These are phyloP conservation scores for Geranium incanum DNA, from an alignment of 441 rosid genomes.

Conservation along the genomic window DNA sequence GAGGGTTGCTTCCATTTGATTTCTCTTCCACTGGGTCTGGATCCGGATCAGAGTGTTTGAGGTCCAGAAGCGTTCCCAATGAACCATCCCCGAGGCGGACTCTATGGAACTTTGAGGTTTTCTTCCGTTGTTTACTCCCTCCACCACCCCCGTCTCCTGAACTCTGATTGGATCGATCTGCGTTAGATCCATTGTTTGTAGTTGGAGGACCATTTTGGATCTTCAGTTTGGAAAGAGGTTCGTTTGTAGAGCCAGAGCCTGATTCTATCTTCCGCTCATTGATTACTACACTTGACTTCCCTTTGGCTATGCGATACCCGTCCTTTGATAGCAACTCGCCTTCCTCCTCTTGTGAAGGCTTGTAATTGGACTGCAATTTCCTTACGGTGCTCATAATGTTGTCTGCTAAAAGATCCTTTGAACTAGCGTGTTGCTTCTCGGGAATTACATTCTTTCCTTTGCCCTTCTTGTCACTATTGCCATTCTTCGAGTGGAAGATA, in stretches of 20 bases:
- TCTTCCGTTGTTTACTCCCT: conserved; percentile 57
- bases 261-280: conserved; percentile 29
- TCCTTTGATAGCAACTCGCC: conserved; percentile 49
- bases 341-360: conserved; percentile 34
- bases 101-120: conserved; percentile 67
- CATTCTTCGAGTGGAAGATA: conserved; percentile 26
- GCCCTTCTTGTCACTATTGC: conserved; percentile 40
- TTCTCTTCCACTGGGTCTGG: conserved; percentile 21
- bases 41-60: conserved; percentile 34
- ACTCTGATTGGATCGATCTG: conserved; percentile 13
- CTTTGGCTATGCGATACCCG: conserved; percentile 49
- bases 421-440: conserved; percentile 20
- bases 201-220: conserved; percentile 22
- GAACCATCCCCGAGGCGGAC: conserved; percentile 76
- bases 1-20: conserved; percentile 22
- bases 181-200: conserved; percentile 23
- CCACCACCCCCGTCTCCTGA: conserved; percentile 31
- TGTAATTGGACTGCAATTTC: conserved; percentile 48
- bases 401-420: conserved; percentile 42
- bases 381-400: conserved; percentile 46
- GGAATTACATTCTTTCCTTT: conserved; percentile 42
- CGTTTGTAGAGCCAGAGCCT: conserved; percentile 17
- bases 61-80: conserved; percentile 46
- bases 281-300: conserved; percentile 32
- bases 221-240: conserved; percentile 18